Evolutionary conservation across 2,329 filamentous ascomycete genomes (phyloP).

Genomic region (Esteya vermicola): DNA sequence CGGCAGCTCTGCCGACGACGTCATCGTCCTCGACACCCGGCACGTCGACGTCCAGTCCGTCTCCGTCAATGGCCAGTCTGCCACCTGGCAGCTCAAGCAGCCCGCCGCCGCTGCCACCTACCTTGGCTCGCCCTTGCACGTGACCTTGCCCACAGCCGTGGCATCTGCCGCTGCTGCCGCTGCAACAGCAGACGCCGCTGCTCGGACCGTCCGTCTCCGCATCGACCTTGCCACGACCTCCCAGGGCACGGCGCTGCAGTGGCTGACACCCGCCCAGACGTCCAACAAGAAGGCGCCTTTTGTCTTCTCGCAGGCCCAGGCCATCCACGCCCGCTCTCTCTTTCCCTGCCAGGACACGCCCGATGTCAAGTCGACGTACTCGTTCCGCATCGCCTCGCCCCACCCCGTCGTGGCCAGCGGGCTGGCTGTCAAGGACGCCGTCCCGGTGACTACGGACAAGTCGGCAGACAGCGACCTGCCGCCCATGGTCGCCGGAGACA

Average conservation of each 20-base stretch:
- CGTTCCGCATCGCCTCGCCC: constrained; percentile 74
- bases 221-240: constrained; percentile 71
- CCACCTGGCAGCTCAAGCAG: constrained; percentile 55
- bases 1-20: constrained; percentile 36
- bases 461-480: constrained; percentile 23
- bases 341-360: constrained; percentile 97
- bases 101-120: constrained; percentile 61
- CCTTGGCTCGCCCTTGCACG: constrained; percentile 57
- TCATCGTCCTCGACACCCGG: constrained; percentile 82
- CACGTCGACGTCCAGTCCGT: constrained; percentile 61
- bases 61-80: constrained; percentile 49
- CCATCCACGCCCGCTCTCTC: constrained; percentile 83
- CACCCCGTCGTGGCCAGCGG: constrained; percentile 89
- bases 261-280: constrained; percentile 86
- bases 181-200: constrained; percentile 14
- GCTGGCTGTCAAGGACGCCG: constrained; percentile 31
- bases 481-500: constrained; percentile 35
- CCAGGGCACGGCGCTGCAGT: constrained; percentile 84
- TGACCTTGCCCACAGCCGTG: constrained; percentile 43
- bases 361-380: constrained; percentile 90
- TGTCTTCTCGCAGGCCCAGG: constrained; percentile 97
- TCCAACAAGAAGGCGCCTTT: constrained; percentile 93
- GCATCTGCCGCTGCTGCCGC: constrained; percentile 20
- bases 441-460: too few species aligned
- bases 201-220: constrained; percentile 39